These are phyloP conservation scores for Globisporangium middletonii DNA, from an alignment of 352 stramenopile genomes.

Conservation along the genomic window DNA sequence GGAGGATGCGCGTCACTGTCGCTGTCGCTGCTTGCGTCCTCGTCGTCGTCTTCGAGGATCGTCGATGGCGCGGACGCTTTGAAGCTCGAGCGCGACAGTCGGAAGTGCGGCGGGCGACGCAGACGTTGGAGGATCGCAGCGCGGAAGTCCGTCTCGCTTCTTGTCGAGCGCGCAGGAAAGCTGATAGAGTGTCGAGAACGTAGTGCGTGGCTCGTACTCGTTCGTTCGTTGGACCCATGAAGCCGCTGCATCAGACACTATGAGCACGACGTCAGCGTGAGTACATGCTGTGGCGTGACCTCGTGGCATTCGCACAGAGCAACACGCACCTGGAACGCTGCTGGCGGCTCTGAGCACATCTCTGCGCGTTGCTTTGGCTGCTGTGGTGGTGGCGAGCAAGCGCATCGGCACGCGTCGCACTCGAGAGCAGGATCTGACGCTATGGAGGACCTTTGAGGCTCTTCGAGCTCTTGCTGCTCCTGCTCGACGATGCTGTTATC, in stretches of 20 bases:
- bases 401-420: too few relatives aligned
- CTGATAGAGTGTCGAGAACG: neutral
- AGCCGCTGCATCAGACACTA: neutral
- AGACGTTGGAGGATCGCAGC: constrained; percentile 17
- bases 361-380: neutral
- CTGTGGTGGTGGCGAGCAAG: neutral
- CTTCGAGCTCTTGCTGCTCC: neutral
- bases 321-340: neutral
- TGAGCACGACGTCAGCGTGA: neutral
- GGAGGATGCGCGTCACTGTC: neutral
- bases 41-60: constrained; percentile 10
- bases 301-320: neutral
- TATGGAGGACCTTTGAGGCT: too few relatives aligned
- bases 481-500: neutral
- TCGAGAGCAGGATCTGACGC: neutral
- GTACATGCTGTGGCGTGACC: too few relatives aligned
- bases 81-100: neutral
- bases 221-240: neutral
- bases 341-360: neutral
- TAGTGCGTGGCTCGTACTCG: neutral
- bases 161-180: neutral
- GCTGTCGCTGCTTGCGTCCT: neutral
- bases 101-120: neutral
- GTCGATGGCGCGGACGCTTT: neutral
- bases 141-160: constrained; percentile 10